These are phyloP conservation scores for Xanthoconium stramineum DNA, from an alignment of 768 basidiomycete genomes.

Conservation along the genomic window DNA sequence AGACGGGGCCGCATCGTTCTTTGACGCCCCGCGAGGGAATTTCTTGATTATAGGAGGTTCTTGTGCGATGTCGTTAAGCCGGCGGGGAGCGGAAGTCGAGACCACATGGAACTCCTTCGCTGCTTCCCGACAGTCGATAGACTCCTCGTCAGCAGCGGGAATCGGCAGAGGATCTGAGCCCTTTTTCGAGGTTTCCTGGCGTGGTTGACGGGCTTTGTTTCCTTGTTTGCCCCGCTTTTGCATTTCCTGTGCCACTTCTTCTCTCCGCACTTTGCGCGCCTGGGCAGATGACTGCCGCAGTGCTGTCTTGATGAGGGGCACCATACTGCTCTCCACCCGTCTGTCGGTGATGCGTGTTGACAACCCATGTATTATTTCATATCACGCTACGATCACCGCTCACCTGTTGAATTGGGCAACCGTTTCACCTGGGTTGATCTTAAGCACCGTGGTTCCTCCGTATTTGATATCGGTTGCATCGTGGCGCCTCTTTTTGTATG, in stretches of 20 bases:
- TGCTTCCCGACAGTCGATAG: conserved; percentile 15
- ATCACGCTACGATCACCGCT: conserved; percentile 21
- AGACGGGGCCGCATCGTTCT: conserved; percentile 27
- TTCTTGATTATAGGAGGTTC: conserved; percentile 64
- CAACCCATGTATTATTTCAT: conserved; percentile 8
- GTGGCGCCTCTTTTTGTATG: conserved; percentile 29
- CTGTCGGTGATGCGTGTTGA: conserved; percentile 34
- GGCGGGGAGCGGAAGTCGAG: conserved; percentile 55
- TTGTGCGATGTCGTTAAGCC: conserved; percentile 68
- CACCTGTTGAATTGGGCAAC: conserved; percentile 76
- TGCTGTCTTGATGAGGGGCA: conserved; percentile 59
- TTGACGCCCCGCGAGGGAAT: conserved; percentile 46
- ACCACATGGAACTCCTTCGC: conserved; percentile 47
- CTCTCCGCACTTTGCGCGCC: conserved; percentile 43
- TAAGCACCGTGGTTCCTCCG: conserved; percentile 30
- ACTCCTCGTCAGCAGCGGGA: conserved; percentile 16
- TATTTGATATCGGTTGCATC: conserved; percentile 18
- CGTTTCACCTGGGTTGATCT: conserved; percentile 65
- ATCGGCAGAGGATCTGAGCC: conserved; percentile 12
- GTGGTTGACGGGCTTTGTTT: conserved; percentile 4
- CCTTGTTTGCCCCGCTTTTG: conserved; percentile 15
- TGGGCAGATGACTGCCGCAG: conserved; percentile 54
- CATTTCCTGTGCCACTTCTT: conserved; percentile 18
- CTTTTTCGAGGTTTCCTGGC: conserved; percentile 11
- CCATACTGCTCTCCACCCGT: conserved; percentile 71